These are phyloP conservation scores for Lanmaoa pseudosensibilis DNA, from an alignment of 768 basidiomycete genomes.

Conservation along the genomic window DNA sequence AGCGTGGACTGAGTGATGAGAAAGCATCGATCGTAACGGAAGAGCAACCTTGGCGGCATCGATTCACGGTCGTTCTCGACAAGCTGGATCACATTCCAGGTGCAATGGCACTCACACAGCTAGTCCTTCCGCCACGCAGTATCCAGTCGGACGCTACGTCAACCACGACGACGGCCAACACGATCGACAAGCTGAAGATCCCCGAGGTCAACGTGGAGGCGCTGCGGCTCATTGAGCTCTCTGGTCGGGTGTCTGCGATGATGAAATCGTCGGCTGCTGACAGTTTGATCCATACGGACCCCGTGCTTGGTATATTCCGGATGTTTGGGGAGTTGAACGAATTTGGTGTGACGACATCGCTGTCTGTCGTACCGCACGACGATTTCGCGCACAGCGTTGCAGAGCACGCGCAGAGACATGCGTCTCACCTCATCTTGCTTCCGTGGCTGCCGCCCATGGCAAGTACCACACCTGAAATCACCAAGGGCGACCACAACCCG, in stretches of 20 bases:
- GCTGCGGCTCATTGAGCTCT: slow-evolving; percentile 81
- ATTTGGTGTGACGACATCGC: slow-evolving; percentile 58
- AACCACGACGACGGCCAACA: slow-evolving; percentile 3
- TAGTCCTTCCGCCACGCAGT: slow-evolving; percentile 53
- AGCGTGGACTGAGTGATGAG: slow-evolving; percentile 21
- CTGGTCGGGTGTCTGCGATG: slow-evolving; percentile 63
- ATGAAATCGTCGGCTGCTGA: slow-evolving; percentile 68
- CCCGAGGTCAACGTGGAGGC: slow-evolving; percentile 59
- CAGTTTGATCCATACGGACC: slow-evolving; percentile 69
- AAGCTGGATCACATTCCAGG: slow-evolving; percentile 86
- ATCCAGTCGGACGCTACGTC: slow-evolving; percentile 7
- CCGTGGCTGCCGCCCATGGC: slow-evolving; percentile 67
- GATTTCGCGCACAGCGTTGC: slow-evolving; percentile 68
- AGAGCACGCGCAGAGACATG: slow-evolving; percentile 59
- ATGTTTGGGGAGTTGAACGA: slow-evolving; percentile 76
- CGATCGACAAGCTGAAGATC: slow-evolving; percentile 9
- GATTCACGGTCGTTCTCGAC: slow-evolving; percentile 86
- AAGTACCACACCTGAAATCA: slow-evolving; percentile 5
- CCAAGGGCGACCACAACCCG: slow-evolving; percentile 46
- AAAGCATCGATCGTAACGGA: slow-evolving; percentile 12
- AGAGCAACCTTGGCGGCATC: slow-evolving; percentile 44
- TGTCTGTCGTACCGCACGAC: slow-evolving; percentile 77
- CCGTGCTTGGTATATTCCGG: slow-evolving; percentile 69
- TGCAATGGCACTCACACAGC: slow-evolving; percentile 86
- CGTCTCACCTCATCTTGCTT: slow-evolving; percentile 74